Evolutionary conservation across 2,329 filamentous ascomycete genomes (phyloP).

Genomic region (Coniella vitis): DNA sequence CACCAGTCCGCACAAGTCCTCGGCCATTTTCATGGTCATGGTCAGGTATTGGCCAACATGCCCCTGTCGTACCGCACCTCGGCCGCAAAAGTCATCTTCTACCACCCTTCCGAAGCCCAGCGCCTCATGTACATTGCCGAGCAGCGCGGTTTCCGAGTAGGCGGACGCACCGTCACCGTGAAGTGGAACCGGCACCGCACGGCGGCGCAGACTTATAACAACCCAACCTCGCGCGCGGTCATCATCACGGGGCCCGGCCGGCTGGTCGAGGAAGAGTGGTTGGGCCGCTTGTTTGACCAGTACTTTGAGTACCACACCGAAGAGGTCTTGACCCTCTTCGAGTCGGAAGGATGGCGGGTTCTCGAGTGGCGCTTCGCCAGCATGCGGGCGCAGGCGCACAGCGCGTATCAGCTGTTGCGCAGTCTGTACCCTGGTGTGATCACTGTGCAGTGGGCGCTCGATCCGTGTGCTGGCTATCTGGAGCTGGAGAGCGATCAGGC

Average conservation of each 20-base stretch:
- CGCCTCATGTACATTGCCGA: neutral
- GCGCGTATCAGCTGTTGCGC: neutral
- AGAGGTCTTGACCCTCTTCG: neutral
- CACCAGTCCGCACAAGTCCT: neutral
- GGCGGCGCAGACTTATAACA: neutral
- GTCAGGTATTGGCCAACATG: too few species aligned
- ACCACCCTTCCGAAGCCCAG: constrained; percentile 2
- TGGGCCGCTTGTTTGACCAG: neutral
- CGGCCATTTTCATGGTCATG: too few species aligned
- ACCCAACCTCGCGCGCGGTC: constrained; percentile 2
- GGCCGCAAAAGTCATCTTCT: constrained; percentile 15
- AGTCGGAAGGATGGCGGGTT: neutral
- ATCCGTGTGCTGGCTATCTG: constrained; percentile 7
- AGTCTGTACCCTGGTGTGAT: neutral
- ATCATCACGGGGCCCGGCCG: neutral
- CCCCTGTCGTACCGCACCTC: neutral
- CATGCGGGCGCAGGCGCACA: constrained; percentile 4
- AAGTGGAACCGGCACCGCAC: constrained; percentile 5
- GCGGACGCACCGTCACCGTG: neutral
- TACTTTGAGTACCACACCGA: constrained; percentile 6
- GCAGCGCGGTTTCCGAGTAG: neutral
- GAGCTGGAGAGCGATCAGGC: neutral
- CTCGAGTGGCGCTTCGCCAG: constrained; percentile 12
- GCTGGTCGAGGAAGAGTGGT: neutral
- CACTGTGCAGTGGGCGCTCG: neutral